These are phyloP conservation scores for Paulownia fortunei DNA, from an alignment of 257 asterid species.

Conservation along the genomic window DNA sequence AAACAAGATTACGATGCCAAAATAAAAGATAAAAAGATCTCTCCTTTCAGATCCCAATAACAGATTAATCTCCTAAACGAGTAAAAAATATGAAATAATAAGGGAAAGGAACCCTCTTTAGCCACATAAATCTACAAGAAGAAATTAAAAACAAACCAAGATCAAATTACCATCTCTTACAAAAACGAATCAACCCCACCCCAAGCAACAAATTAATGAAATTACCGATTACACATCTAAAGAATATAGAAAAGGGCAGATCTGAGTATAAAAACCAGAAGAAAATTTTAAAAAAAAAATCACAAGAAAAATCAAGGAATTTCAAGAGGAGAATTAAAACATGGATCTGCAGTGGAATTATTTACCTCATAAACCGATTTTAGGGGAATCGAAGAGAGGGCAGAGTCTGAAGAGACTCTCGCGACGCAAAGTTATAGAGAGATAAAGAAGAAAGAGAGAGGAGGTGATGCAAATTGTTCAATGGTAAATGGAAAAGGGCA, in stretches of 20 bases:
- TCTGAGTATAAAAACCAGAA: conserved; percentile 27
- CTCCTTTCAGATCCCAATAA: conserved; percentile 23
- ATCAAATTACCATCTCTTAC: neutral
- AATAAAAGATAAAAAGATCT: neutral
- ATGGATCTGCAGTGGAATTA: neutral
- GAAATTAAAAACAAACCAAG: neutral
- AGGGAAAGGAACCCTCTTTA: neutral
- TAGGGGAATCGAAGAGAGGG: conserved; percentile 50
- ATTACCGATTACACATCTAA: conserved; percentile 12
- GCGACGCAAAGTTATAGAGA: conserved; percentile 27
- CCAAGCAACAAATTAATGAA: neutral
- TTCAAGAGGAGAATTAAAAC: neutral
- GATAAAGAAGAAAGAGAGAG: neutral
- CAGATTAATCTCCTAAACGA: neutral
- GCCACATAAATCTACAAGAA: conserved; percentile 22
- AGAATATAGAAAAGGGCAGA: conserved; percentile 32
- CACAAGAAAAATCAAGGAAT: neutral
- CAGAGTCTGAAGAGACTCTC: conserved; percentile 61
- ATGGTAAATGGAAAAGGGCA: neutral
- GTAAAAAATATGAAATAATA: neutral
- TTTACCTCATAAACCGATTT: conserved; percentile 82
- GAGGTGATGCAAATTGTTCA: conserved; percentile 9
- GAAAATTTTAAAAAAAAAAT: neutral
- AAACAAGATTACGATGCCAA: neutral
- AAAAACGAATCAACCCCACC: conserved; percentile 5